These are phyloP conservation scores for Sonneratia caseolaris DNA, from an alignment of 345 rosid species.

Conservation along the genomic window DNA sequence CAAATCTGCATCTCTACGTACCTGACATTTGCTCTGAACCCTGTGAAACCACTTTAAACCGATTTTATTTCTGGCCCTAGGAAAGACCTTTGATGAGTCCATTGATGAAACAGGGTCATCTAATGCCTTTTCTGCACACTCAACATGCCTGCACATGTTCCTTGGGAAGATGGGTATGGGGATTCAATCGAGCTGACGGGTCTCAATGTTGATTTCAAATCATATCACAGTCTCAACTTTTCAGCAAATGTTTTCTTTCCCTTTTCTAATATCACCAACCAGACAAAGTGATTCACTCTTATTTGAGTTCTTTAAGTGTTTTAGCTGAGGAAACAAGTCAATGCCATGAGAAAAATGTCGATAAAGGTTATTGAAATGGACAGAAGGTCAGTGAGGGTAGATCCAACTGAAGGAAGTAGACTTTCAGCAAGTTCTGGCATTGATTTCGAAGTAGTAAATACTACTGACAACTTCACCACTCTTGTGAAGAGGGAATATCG, in stretches of 20 bases:
- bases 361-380: not conserved
- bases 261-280: not conserved
- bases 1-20: too few relatives aligned
- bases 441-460: not conserved
- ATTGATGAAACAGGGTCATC: not conserved
- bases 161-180: too few relatives aligned
- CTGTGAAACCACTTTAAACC: not conserved
- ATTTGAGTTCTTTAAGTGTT: not conserved
- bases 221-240: not conserved
- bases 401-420: not conserved
- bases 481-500: not conserved
- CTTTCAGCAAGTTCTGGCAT: not conserved
- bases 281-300: not conserved
- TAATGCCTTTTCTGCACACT: not conserved
- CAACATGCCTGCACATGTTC: too few relatives aligned
- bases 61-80: not conserved
- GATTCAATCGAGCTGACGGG: not conserved
- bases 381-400: too few relatives aligned
- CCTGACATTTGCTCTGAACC: not conserved
- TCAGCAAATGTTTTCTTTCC: not conserved
- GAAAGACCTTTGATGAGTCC: not conserved
- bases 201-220: not conserved
- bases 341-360: not conserved
- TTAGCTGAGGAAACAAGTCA: not conserved
- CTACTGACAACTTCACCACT: not conserved